phyloP scores from a whole-genome alignment of 805 yeast species.

The Yueomyces sinensis region DNA sequence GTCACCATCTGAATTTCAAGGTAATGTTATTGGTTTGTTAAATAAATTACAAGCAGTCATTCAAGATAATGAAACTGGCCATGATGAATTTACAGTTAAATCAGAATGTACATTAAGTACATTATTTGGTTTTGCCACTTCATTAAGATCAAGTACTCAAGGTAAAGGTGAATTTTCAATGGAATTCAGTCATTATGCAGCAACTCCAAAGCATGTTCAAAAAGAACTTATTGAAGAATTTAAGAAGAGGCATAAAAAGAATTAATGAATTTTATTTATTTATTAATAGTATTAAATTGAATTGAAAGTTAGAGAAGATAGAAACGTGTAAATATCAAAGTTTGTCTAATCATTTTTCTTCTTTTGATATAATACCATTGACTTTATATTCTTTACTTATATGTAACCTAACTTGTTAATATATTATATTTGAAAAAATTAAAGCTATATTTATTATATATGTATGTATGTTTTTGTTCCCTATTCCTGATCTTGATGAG shows the following conservation, averaged over 20 bases:
- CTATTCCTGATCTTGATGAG: too few species aligned
- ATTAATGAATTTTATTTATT: too few species aligned
- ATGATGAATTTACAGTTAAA: slow-evolving; percentile 84
- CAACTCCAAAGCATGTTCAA: slow-evolving; percentile 83
- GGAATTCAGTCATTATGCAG: slow-evolving; percentile 87
- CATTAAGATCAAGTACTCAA: slow-evolving; percentile 91
- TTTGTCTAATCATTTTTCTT: too few species aligned
- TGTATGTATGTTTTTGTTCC: too few species aligned
- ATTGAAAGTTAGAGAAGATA: too few species aligned
- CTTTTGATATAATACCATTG: too few species aligned
- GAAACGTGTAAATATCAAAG: too few species aligned
- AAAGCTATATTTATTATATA: too few species aligned
- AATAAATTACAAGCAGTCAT: slow-evolving; percentile 89
- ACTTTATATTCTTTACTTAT: too few species aligned
- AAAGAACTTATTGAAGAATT: slow-evolving; percentile 78
- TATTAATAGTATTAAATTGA: too few species aligned
- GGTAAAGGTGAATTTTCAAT: slow-evolving; percentile 97
- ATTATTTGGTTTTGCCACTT: slow-evolving; percentile 93
- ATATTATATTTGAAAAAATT: too few species aligned
- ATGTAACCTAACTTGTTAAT: too few species aligned
- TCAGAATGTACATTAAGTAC: slow-evolving; percentile 96
- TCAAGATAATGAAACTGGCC: slow-evolving; percentile 84
- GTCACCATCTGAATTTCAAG: slow-evolving; percentile 95
- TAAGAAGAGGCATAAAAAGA: slow-evolving; percentile 40
- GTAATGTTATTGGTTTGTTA: slow-evolving; percentile 76